Evolutionary conservation across 768 basidiomycete genomes (phyloP), one percentile per base, ranked within the genome.

Genomic region (Gymnopilus dilepis): DNA sequence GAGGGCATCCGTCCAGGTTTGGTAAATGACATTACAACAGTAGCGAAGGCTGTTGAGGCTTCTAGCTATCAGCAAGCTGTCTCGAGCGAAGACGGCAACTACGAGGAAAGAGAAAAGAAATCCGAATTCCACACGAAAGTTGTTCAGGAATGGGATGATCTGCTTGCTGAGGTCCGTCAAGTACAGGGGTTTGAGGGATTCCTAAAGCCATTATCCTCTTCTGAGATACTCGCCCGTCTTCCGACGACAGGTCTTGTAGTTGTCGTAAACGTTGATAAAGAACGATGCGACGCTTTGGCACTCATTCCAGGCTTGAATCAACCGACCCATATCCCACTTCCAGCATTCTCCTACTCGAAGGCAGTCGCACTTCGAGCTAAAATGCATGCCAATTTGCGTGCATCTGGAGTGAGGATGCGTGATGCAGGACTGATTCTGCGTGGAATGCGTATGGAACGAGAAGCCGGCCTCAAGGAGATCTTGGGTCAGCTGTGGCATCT

Each of bases 201-300:
- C 11, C 52, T 54, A 7, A 22, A 26, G 8, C 37, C 52, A 24
- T 33, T 12, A 40, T 38, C 34, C 37, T 21, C 37, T 33, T 26
- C 52, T 15, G 17, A 34, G 15, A 28, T 54, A 15, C n/a, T 54
- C 2, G 37, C 24, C 8, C 52, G 22, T n/a, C 15, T 54, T 13
- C 52, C 52, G 4, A 15, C 31, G 17, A 38, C 52, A 24, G 52
- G 52, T 38, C 7, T 17, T 24, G 15, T 54, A 21, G 19, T 54
- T 7, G 15, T 54, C 6, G 26, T 54, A 34, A 54, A 54, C 40
- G 34, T 54, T 17, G 33, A 54, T 40, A 37, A 54, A 54, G 52
- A 38, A 24, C 52, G 52, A 9, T 38, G 52, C 30, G 52, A 54
- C 15, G 52, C 52, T n/a, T 19, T 54, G 12, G 52, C 37, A 22